Base-by-base conservation (phyloP, 2,329 filamentous ascomycete genomes). In the Diaporthe batatas region DNA sequence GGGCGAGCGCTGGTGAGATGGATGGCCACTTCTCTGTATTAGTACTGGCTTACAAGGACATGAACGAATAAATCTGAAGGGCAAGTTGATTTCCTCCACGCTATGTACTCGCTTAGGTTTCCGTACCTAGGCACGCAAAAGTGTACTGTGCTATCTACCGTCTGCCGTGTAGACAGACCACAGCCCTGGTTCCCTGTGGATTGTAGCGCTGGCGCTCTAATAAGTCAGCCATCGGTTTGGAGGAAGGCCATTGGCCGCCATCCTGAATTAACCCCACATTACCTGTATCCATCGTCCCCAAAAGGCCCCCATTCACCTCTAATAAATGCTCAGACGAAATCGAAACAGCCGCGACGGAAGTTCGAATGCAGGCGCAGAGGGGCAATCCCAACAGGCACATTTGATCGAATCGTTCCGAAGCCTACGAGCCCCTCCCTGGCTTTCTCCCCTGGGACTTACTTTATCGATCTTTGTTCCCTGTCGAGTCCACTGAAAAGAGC, bases 201-300 rank as follows among this genome's bases (percentile, higher is more conserved):
- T 14, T 21, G 54, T 32, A 36, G 55, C 4, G 23, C 36, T 7
- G n/a, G 34, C 32, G 39, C 54, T 70, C 47, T 23, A 29, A 6
- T 36, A 42, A 54, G 68, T 58, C 55, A 70, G 44, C 18, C 29
- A 36, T 25, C n/a, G 29, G 44, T 2, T 18, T 39, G 62, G n/a
- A n/a, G 39, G 12, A 54, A 34, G 32, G 57, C 44, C 23, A 70
- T 70, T 70, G 68, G 68, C 68, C 53, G 57, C 32, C 47, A 62
- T 32, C 44, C 29, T 23, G 49, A 70, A 70, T 54, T 21, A 36
- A 67, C 62, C 62, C 62, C 62, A 67, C 62, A 67, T 32, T 67
- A 14, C 44, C 62, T 67, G 62, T 29, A 39, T 47, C 44, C 47
- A 53, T 67, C 55, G 39, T 53, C 68, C 23, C 34, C 55, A 23